Conservation (phyloP, 768 basidiomycete genomes). For the Termitomyces bulborhizus region DNA sequence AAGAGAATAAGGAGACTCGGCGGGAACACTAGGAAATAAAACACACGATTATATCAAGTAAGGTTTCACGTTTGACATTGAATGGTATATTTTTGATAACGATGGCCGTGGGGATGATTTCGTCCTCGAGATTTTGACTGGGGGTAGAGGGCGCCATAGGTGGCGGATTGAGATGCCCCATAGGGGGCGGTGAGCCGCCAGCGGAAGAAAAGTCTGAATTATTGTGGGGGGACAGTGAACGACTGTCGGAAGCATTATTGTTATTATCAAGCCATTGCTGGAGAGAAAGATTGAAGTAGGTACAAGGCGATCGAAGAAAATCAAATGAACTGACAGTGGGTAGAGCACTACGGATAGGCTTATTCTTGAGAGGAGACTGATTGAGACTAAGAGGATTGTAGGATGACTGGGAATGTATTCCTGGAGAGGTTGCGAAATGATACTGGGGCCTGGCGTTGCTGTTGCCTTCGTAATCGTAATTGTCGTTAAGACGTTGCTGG, state of each 20-base stretch:
- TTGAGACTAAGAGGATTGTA: constrained; percentile 52
- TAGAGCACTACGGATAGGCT: constrained; percentile 62
- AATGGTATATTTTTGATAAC: constrained; percentile 99
- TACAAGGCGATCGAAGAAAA: constrained; percentile 15
- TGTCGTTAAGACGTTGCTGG: constrained; percentile 79
- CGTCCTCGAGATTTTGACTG: constrained; percentile 62
- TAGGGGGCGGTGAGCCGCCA: constrained; percentile 70
- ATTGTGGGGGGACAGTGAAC: constrained; percentile 79
- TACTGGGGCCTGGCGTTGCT: constrained; percentile 51
- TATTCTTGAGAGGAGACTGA: constrained; percentile 72
- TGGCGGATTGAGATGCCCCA: constrained; percentile 38
- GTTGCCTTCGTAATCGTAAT: constrained; percentile 77
- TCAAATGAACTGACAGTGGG: constrained; percentile 55
- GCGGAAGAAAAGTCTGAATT: constrained; percentile 87
- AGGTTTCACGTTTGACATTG: constrained; percentile 93
- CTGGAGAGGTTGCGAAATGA: constrained; percentile 62
- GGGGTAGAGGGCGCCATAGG: constrained; percentile 45
- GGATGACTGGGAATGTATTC: constrained; percentile 48
- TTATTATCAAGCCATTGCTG: constrained; percentile 86
- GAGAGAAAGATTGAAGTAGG: constrained; percentile 12
- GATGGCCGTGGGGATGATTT: constrained; percentile 97
- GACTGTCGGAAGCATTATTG: constrained; percentile 49
- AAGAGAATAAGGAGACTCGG: constrained; percentile 4
- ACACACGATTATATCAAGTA: constrained; percentile 93
- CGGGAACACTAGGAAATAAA: constrained; percentile 1